A percentile compares a stretch with the other conserved stretches of the same genome.
Conservation (phyloP, 2,329 filamentous ascomycete species). For the Colletotrichum sp. region DNA sequence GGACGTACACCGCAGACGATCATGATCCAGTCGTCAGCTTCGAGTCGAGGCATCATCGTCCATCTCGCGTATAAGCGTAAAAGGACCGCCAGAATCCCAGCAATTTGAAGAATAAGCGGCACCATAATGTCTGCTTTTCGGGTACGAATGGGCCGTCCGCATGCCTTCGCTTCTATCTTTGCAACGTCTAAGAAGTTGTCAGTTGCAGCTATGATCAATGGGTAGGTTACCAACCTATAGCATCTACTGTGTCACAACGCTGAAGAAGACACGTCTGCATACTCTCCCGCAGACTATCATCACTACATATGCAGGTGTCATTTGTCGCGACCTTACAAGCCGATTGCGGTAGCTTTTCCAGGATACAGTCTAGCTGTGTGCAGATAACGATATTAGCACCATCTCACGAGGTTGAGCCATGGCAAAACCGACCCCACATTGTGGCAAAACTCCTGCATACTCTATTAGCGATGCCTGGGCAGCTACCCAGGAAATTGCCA, state of each 20-base stretch:
- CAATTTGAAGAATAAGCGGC: slow-evolving; percentile 37
- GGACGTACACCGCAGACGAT: slow-evolving; percentile 33
- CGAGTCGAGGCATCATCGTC: slow-evolving; percentile 32
- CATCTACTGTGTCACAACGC: slow-evolving; percentile 28
- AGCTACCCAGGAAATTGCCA: slow-evolving; percentile 6
- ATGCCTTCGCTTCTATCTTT: slow-evolving; percentile 34
- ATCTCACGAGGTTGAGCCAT: neutral
- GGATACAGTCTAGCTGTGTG: slow-evolving; percentile 26
- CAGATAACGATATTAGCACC: neutral
- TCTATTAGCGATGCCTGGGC: slow-evolving; percentile 14
- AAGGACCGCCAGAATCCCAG: slow-evolving; percentile 36
- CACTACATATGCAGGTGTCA: slow-evolving; percentile 32
- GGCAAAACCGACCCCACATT: slow-evolving; percentile 23
- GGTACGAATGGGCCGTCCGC: slow-evolving; percentile 31
- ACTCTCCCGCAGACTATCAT: slow-evolving; percentile 18
- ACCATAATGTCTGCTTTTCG: slow-evolving; percentile 34
- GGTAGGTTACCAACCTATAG: slow-evolving; percentile 25
- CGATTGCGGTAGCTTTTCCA: slow-evolving; percentile 25
- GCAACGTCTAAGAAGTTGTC: slow-evolving; percentile 29
- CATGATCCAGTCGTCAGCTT: slow-evolving; percentile 45
- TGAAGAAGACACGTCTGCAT: slow-evolving; percentile 27
- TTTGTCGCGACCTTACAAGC: slow-evolving; percentile 26
- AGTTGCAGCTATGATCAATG: neutral
- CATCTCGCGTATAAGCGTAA: slow-evolving; percentile 41
- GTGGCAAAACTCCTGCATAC: slow-evolving; percentile 19